Conservation (phyloP, 2,329 filamentous ascomycete species). For the Cryphonectria nitschkei region DNA sequence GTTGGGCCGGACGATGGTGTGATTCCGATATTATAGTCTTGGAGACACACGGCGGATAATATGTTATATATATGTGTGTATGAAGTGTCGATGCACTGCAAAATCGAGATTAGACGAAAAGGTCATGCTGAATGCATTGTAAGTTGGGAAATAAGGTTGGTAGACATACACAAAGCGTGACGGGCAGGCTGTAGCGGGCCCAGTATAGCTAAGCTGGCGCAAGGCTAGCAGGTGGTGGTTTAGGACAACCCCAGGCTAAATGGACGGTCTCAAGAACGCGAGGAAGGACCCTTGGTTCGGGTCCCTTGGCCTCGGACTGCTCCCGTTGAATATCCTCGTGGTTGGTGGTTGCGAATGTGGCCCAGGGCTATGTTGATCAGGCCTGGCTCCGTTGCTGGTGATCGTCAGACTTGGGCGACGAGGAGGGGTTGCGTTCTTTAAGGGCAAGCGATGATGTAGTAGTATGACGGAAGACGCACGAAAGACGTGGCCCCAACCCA, state of each 20-base stretch:
- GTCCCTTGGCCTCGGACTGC: constrained; percentile 10
- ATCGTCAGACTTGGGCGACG: neutral
- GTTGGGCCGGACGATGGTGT: neutral
- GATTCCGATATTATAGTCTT: too few relatives aligned
- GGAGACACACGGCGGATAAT: too few relatives aligned
- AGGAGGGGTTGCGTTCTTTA: neutral
- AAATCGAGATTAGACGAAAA: neutral
- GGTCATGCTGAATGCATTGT: neutral
- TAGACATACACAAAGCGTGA: constrained; percentile 2
- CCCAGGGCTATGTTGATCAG: constrained; percentile 23
- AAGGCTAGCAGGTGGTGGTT: constrained; percentile 2
- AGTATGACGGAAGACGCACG: constrained; percentile 9
- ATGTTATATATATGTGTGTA: neutral
- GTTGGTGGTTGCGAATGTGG: constrained; percentile 16
- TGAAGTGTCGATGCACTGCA: neutral
- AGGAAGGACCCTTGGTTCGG: neutral
- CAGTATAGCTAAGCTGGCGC: neutral
- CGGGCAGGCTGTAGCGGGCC: neutral
- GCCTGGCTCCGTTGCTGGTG: constrained; percentile 14
- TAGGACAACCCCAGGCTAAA: neutral
- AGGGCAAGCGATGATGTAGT: constrained; percentile 6
- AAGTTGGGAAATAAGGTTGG: neutral
- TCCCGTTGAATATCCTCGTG: constrained; percentile 11
- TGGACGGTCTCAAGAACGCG: constrained; percentile 2
- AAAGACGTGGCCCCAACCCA: constrained; percentile 1